Evolutionary conservation across 495 filamentous ascomycete genomes (phyloP).

Genomic region (Penicillium parvum): DNA sequence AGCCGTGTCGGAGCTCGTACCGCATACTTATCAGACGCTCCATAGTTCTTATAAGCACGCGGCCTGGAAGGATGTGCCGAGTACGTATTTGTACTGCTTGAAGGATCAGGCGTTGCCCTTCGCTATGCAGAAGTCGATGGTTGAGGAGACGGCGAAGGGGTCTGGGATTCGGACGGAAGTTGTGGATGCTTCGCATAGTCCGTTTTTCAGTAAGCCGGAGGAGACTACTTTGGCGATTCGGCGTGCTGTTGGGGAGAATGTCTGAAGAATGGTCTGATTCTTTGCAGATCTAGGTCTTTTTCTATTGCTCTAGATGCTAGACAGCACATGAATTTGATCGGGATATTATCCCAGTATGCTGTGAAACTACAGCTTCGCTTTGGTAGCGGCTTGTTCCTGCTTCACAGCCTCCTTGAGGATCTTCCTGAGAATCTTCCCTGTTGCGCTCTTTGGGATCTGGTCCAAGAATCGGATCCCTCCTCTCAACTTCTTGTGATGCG

Average conservation of each 20-base stretch:
- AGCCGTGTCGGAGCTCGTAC: background rate
- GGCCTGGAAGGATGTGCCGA: slow-evolving; percentile 43
- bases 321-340: no score
- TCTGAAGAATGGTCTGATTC: no score
- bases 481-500: slow-evolving; percentile 61
- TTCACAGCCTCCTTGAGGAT: slow-evolving; percentile 39
- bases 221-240: slow-evolving; percentile 14
- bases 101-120: slow-evolving; percentile 29
- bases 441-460: slow-evolving; percentile 64
- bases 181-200: slow-evolving; percentile 29
- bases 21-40: slow-evolving; percentile 2
- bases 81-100: slow-evolving; percentile 46
- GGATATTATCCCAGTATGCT: no score
- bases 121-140: slow-evolving; percentile 33
- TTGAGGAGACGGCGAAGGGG: slow-evolving; percentile 13
- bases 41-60: slow-evolving; percentile 31
- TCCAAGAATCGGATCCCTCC: slow-evolving; percentile 71
- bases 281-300: no score
- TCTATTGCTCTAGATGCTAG: no score
- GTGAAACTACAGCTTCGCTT: no score
- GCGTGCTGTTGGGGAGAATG: slow-evolving; percentile 7
- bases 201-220: slow-evolving; percentile 23
- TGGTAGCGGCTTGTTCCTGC: no score
- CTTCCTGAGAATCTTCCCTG: slow-evolving; percentile 73
- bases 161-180: slow-evolving; percentile 15